Percentiles rank a stretch among this genome's conserved stretches.
phyloP scores from a whole-genome alignment of 192 early-diverging fungal genomes.

The Paraglomus brasilianum region DNA sequence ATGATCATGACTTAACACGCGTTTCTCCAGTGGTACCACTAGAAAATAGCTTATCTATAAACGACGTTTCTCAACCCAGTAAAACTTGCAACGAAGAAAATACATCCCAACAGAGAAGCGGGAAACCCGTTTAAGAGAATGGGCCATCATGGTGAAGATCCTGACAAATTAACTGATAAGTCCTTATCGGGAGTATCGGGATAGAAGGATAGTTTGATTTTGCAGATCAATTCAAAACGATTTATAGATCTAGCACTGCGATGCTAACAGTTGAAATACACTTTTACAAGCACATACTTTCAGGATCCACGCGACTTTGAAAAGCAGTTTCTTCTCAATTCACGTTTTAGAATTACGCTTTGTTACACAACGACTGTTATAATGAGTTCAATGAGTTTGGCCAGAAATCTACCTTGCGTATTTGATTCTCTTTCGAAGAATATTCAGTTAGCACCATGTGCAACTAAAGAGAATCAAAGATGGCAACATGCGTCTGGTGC shows the following conservation, averaged over 20 bases:
- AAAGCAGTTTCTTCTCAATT: constrained; percentile 12
- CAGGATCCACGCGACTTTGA: constrained; percentile 8
- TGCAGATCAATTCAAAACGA: background rate
- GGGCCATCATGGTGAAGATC: constrained; percentile 16
- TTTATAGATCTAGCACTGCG: background rate
- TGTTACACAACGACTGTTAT: background rate
- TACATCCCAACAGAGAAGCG: background rate
- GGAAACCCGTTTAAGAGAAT: background rate
- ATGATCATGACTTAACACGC: background rate
- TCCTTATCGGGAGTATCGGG: too few relatives aligned
- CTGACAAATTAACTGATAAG: constrained; percentile 2
- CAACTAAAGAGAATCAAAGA: background rate
- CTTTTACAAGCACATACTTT: constrained; percentile 20
- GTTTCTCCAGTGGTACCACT: too few relatives aligned
- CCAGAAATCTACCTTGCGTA: constrained; percentile 1
- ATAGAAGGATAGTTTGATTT: too few relatives aligned
- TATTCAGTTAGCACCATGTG: background rate
- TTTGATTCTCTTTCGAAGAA: constrained; percentile 7
- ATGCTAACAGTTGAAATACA: constrained; percentile 15
- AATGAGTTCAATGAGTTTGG: background rate
- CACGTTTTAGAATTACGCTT: background rate
- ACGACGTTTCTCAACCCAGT: background rate
- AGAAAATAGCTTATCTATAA: constrained; percentile 2
- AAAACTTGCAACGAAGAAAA: constrained; percentile 2
- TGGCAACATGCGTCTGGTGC: constrained; percentile 14